phyloP scores from a whole-genome alignment of 1,139 yeast species.

The Kodamaea anthophila region DNA sequence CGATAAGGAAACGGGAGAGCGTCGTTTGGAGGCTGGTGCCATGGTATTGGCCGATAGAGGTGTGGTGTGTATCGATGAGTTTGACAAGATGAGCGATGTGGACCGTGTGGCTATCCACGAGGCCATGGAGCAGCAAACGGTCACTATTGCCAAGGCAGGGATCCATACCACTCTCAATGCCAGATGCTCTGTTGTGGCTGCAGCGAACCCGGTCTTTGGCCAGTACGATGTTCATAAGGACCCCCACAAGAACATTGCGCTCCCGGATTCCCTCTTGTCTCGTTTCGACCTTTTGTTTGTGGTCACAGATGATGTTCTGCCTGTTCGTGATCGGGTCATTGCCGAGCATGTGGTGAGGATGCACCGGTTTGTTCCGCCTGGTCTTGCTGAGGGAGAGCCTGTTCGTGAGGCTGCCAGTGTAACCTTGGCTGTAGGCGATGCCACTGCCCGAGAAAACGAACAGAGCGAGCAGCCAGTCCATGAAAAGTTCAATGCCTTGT shows the following conservation, averaged over 20 bases:
- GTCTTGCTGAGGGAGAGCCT: conserved; percentile 91
- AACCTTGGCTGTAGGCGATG: conserved; percentile 77
- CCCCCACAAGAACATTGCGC: conserved; percentile 93
- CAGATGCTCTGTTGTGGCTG: conserved; percentile 95
- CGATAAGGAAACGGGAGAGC: conserved; percentile 95
- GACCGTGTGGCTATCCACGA: conserved; percentile 98
- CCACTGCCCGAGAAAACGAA: conserved; percentile 39
- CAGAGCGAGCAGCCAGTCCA: conserved; percentile 55
- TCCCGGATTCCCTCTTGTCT: conserved; percentile 92
- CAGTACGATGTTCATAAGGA: conserved; percentile 95
- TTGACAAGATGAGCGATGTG: conserved; percentile 94
- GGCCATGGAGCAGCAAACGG: conserved; percentile 99
- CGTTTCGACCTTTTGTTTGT: conserved; percentile 95
- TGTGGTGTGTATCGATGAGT: conserved; percentile 95
- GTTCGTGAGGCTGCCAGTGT: conserved; percentile 69
- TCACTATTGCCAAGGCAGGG: conserved; percentile 97
- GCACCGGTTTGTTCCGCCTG: conserved; percentile 87
- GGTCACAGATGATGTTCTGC: conserved; percentile 92
- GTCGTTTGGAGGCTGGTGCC: conserved; percentile 97
- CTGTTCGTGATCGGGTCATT: conserved; percentile 75
- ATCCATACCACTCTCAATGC: conserved; percentile 96
- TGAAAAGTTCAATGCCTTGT: conserved; percentile 75
- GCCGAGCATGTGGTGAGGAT: conserved; percentile 93
- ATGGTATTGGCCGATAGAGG: conserved; percentile 99
- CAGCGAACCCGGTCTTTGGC: conserved; percentile 97